Base-by-base conservation (phyloP, 2,329 filamentous ascomycete genomes). In the Penicillium sp. region DNA sequence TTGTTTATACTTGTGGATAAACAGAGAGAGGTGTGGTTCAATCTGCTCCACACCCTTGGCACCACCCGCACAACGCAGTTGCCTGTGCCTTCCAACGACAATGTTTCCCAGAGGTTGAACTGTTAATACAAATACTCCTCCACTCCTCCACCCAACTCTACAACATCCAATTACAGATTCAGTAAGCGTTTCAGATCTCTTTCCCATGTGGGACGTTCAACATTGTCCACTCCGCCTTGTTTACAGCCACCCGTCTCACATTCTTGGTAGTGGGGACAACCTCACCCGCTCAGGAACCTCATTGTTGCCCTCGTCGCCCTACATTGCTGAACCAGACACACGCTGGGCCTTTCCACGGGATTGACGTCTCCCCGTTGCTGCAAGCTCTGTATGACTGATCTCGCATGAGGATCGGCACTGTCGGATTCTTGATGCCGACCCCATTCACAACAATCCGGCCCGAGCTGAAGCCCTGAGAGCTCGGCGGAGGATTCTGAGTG, bases 281-380 rank as follows among this genome's bases (percentile, higher is more conserved):
- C 21, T 44, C 36, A 43, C 29, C 39, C 40, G 33, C 32, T 40
- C 36, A 41, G 30, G 23, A 42, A 40, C 33, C 43, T 44, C 44
- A 49, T 49, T 51, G 29, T 51, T 51, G 49, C 26, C 42, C 15
- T 37, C 23, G 12, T 33, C 51, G 32, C 57, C 59, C 60, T 63
- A 52, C 60, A 63, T 63, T 63, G 50, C 54, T 60, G 53, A 33
- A n/a, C 46, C 27, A 15, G 27, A 52, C 39, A 51, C 49, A 37
- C 36, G 18, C 29, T 39, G n/a, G n/a, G 17, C 33, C 26, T 30
- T 51, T 20, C 21, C 33, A 32, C n/a, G 34, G 7, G n/a, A 23
- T 21, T 36, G 29, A 44, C 33, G 18, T 43, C 32, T 27, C 20
- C 43, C 12, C 17, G 17, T 44, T 27, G 17, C 41, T 13, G 18